A percentile compares a stretch with the other conserved stretches of the same genome.
These are phyloP conservation scores for Agaricus subrufescens DNA, from an alignment of 768 basidiomycete genomes.

Conservation along the genomic window DNA sequence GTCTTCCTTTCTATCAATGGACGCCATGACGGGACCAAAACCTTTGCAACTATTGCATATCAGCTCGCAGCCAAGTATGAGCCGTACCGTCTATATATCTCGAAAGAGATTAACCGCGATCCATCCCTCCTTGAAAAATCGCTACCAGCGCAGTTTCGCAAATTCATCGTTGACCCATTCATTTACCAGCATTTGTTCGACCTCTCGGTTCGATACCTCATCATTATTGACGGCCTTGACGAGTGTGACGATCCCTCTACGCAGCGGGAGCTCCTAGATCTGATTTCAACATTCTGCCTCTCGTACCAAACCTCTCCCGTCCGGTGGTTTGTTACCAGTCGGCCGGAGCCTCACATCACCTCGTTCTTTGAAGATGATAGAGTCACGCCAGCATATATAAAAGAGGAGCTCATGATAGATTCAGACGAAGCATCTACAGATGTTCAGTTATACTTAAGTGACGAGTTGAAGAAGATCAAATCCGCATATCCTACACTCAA, in stretches of 20 bases:
- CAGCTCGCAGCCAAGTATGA: no score
- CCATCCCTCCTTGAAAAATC: no score
- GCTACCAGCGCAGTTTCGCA: no score
- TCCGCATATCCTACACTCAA: neutral
- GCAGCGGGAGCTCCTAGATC: slow-evolving; percentile 13
- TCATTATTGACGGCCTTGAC: neutral
- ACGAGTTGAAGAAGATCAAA: slow-evolving; percentile 11
- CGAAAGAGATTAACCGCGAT: no score
- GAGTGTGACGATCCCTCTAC: neutral
- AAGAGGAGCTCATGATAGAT: slow-evolving; percentile 1
- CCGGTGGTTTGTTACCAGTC: slow-evolving; percentile 20
- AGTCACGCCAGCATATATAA: neutral
- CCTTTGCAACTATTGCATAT: no score
- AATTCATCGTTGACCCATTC: no score
- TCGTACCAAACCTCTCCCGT: slow-evolving; percentile 10
- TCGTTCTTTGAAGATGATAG: slow-evolving; percentile 1
- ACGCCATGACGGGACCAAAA: no score
- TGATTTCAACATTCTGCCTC: slow-evolving; percentile 2
- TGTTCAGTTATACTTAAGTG: slow-evolving; percentile 2
- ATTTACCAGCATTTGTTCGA: no score
- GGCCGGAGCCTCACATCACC: slow-evolving; percentile 21
- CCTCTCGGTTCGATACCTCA: no score
- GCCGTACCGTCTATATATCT: no score
- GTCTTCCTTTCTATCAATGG: no score
- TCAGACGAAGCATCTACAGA: slow-evolving; percentile 14